phyloP scores from a whole-genome alignment of 2,329 filamentous ascomycete species.

The Pezicula radicicola region DNA sequence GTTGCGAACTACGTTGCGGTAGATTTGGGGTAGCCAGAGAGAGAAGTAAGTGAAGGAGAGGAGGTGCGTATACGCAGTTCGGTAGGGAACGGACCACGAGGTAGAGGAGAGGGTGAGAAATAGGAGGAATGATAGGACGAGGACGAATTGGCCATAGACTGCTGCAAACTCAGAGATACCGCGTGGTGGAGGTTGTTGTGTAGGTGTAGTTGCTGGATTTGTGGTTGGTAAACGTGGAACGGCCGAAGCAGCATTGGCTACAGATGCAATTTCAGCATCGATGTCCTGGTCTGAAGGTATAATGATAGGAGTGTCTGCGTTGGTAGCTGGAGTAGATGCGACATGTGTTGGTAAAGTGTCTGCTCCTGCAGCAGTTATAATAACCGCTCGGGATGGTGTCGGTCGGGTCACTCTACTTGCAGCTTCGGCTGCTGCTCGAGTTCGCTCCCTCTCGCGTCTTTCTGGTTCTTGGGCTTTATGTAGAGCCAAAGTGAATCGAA shows the following conservation, averaged over 20 bases:
- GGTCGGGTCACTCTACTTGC: constrained; percentile 19
- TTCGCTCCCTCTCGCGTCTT: constrained; percentile 35
- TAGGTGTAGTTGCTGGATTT: constrained; percentile 23
- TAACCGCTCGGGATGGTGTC: constrained; percentile 21
- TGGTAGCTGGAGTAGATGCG: constrained; percentile 1
- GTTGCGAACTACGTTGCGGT: constrained; percentile 85
- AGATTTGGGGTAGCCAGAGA: constrained; percentile 89
- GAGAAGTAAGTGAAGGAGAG: constrained; percentile 78
- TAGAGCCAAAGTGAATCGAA: constrained; percentile 57
- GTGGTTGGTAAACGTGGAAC: constrained; percentile 20
- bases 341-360: constrained; percentile 11
- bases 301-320: constrained; percentile 43
- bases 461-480: constrained; percentile 60
- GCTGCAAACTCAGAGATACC: constrained; percentile 44
- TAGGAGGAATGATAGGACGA: constrained; percentile 51
- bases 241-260: constrained; percentile 24
- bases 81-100: constrained; percentile 55
- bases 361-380: constrained; percentile 23
- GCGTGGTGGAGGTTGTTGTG: constrained; percentile 16
- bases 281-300: constrained; percentile 63
- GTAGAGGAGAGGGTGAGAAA: constrained; percentile 58
- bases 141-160: constrained; percentile 54
- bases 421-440: constrained; percentile 19
- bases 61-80: constrained; percentile 56
- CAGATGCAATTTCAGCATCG: constrained; percentile 55